Percentiles rank a stretch among this genome's conserved stretches.
Conservation (phyloP, 192 early-diverging fungal species). For the Backusella tuberculispora region DNA sequence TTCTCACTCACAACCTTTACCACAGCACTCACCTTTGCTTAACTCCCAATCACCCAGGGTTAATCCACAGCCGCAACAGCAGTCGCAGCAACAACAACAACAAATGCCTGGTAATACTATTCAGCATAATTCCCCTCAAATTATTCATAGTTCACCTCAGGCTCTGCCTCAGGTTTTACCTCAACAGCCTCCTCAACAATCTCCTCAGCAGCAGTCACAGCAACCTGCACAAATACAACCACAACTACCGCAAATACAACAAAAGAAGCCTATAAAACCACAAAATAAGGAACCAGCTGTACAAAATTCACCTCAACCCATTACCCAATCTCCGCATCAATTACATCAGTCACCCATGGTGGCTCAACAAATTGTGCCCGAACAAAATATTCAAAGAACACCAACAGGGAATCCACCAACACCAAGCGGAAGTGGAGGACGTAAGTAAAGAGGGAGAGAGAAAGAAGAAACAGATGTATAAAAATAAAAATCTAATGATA, state of each 20-base stretch:
- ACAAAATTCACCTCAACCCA: neutral
- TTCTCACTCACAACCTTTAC: conserved; percentile 7
- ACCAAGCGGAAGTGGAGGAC: neutral
- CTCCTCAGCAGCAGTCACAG: neutral
- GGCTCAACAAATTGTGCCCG: neutral
- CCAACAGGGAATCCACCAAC: neutral
- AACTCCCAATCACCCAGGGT: neutral
- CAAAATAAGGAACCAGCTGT: conserved; percentile 5
- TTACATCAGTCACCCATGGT: neutral
- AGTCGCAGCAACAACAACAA: neutral
- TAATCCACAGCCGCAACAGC: neutral
- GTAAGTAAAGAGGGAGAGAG: neutral
- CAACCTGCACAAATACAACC: neutral
- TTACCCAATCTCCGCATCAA: neutral
- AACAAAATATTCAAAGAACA: neutral
- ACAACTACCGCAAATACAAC: neutral
- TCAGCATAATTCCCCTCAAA: neutral
- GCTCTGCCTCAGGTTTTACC: neutral
- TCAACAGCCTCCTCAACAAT: neutral
- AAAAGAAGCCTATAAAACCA: neutral
- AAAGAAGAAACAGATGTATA: neutral
- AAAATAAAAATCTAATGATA: neutral
- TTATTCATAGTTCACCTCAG: neutral
- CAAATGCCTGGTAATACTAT: neutral
- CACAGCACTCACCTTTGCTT: neutral